A percentile compares a stretch with the other conserved stretches of the same genome.
Evolutionary conservation across 2,329 filamentous ascomycete genomes (phyloP).

Genomic region (Simplicillium aogashimaense): DNA sequence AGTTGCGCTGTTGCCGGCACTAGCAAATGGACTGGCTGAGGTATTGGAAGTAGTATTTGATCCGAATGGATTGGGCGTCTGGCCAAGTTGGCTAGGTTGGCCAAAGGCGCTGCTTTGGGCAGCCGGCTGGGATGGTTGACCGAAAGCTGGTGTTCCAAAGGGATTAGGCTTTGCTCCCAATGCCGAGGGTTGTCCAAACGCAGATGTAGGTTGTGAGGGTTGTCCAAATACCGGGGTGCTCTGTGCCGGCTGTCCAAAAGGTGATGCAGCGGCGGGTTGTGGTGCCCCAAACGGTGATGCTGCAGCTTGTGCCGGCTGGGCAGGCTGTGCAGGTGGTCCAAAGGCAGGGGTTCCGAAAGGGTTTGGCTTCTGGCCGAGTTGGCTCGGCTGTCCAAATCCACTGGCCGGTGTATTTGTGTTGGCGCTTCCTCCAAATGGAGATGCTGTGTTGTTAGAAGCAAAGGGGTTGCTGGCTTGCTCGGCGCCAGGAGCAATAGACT

Average conservation of each 20-base stretch:
- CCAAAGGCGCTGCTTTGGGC: constrained; percentile 22
- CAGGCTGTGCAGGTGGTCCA: constrained; percentile 23
- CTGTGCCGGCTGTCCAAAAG: constrained; percentile 22
- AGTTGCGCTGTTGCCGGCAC: constrained; percentile 5
- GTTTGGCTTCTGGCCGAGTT: constrained; percentile 16
- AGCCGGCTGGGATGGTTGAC: constrained; percentile 22
- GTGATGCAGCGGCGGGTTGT: constrained; percentile 4
- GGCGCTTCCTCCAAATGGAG: constrained; percentile 19
- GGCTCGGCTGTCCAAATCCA: constrained; percentile 32
- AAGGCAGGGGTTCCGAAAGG: constrained; percentile 20
- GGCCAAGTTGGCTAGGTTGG: constrained; percentile 24
- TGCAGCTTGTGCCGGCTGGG: constrained; percentile 11
- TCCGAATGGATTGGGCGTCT: constrained; percentile 24
- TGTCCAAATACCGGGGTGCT: constrained; percentile 32
- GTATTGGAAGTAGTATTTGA: constrained; percentile 1
- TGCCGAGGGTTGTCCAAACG: constrained; percentile 29
- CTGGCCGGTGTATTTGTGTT: constrained; percentile 13
- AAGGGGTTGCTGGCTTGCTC: constrained; percentile 30
- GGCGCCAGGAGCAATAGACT: constrained; percentile 14
- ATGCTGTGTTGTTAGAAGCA: constrained; percentile 13
- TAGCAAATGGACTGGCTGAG: no score
- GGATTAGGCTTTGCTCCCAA: constrained; percentile 12
- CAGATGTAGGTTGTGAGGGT: constrained; percentile 14
- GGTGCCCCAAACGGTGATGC: constrained; percentile 16
- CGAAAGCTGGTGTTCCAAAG: constrained; percentile 22